Percentiles rank a stretch among this genome's conserved stretches.
phyloP scores from a whole-genome alignment of 176 grass and related monocot genomes.

The Alloteropsis semialata region DNA sequence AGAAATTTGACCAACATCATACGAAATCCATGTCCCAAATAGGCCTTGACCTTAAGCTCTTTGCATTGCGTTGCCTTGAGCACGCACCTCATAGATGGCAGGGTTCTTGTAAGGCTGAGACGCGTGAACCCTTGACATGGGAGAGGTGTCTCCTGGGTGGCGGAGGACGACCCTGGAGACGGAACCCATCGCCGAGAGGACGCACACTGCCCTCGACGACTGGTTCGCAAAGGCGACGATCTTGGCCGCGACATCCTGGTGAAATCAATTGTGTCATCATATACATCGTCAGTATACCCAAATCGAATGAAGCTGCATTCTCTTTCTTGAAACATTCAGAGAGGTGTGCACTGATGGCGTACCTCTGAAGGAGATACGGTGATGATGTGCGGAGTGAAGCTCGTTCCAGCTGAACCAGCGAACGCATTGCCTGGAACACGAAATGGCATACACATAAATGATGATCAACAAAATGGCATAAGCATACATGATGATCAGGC shows the following conservation, averaged over 20 bases:
- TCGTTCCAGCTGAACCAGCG: slow-evolving; percentile 76
- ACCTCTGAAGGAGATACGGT: slow-evolving; percentile 62
- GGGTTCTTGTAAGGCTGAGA: slow-evolving; percentile 32
- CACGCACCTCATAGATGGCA: slow-evolving; percentile 44
- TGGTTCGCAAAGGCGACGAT: slow-evolving; percentile 60
- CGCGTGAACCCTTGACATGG: slow-evolving; percentile 14
- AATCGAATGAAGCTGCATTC: background rate
- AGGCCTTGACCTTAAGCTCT: too few species aligned
- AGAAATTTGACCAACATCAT: background rate
- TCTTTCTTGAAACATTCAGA: background rate
- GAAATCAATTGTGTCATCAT: background rate
- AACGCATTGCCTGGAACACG: slow-evolving; percentile 55
- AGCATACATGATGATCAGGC: background rate
- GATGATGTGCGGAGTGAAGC: slow-evolving; percentile 89
- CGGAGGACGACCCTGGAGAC: slow-evolving; percentile 68
- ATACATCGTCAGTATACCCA: background rate
- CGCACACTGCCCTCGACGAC: slow-evolving; percentile 60
- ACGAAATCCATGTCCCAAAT: background rate
- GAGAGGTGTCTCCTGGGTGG: slow-evolving; percentile 34
- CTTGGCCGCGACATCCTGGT: slow-evolving; percentile 65
- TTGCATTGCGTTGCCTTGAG: background rate
- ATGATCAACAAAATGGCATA: background rate
- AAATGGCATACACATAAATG: background rate
- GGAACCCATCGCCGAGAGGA: slow-evolving; percentile 79
- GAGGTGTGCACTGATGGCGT: background rate